Conservation (phyloP, 176 grass and related monocot species). For the Elaeis guineensis region DNA sequence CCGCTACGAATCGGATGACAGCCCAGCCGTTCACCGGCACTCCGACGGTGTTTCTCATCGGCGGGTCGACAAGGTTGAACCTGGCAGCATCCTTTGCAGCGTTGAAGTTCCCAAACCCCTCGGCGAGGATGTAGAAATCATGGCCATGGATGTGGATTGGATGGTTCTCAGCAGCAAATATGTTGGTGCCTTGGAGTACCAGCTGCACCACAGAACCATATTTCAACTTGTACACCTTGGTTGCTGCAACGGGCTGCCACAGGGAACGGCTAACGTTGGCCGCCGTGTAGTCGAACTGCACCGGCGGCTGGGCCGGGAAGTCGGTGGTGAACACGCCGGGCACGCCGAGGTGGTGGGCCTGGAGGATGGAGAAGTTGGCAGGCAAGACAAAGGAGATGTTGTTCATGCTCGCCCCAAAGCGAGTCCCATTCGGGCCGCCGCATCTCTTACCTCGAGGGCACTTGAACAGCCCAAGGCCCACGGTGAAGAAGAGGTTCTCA, state of each 20-base stretch:
- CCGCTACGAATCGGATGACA: constrained; percentile 15
- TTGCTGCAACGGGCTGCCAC: constrained; percentile 1
- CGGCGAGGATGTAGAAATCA: constrained; percentile 5
- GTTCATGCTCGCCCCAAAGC: constrained; percentile 11
- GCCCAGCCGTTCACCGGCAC: constrained; percentile 20
- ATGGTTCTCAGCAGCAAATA: constrained; percentile 9
- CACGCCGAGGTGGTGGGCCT: constrained; percentile 6
- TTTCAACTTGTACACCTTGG: not conserved
- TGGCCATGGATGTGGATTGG: constrained; percentile 13
- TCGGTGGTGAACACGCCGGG: constrained; percentile 9
- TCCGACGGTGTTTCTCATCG: constrained; percentile 8
- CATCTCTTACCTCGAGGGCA: not conserved
- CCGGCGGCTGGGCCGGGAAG: constrained; percentile 6
- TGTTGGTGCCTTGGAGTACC: constrained; percentile 15
- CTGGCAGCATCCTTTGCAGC: not conserved
- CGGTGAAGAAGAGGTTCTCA: constrained; percentile 13
- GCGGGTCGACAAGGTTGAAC: constrained; percentile 16
- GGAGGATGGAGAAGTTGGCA: constrained; percentile 1
- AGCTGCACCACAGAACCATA: constrained; percentile 7
- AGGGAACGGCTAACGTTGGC: not conserved
- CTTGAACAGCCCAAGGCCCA: constrained; percentile 1
- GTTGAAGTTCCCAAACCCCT: constrained; percentile 17
- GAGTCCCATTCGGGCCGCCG: not conserved
- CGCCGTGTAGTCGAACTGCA: constrained; percentile 12
- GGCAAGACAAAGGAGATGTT: constrained; percentile 10